These are phyloP conservation scores for Mucor velutinosus DNA, from an alignment of 371 early-diverging fungal species.

Conservation along the genomic window DNA sequence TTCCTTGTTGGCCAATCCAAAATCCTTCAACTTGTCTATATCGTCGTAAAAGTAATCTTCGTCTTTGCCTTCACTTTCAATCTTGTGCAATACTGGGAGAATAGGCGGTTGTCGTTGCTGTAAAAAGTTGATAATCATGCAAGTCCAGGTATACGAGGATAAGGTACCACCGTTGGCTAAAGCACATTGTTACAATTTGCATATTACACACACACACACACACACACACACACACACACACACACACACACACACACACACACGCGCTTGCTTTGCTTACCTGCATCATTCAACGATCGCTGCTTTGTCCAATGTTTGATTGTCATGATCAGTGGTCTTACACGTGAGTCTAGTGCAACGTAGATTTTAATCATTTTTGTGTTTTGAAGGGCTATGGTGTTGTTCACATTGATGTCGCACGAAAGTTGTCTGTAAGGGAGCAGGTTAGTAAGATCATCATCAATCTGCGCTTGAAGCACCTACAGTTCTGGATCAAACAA, in stretches of 20 bases:
- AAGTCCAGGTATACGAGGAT: constrained; percentile 93
- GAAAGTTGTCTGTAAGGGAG: constrained; percentile 47
- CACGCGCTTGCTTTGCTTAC: constrained; percentile 17
- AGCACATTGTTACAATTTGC: neutral
- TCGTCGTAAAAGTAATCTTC: constrained; percentile 71
- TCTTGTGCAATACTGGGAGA: constrained; percentile 72
- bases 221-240: neutral
- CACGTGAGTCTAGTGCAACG: constrained; percentile 79
- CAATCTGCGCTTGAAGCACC: too few species aligned
- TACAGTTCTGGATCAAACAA: constrained; percentile 66
- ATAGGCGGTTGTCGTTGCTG: constrained; percentile 91
- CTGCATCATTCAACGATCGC: constrained; percentile 74
- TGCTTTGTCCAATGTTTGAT: constrained; percentile 85
- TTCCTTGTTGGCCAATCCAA: constrained; percentile 70
- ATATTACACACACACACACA: neutral
- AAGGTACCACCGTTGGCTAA: constrained; percentile 89
- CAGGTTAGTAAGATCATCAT: neutral
- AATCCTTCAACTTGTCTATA: constrained; percentile 62
- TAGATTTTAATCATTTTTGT: constrained; percentile 78
- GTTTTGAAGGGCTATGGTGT: constrained; percentile 77
- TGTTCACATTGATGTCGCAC: constrained; percentile 88
- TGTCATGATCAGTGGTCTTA: constrained; percentile 72
- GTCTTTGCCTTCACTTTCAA: constrained; percentile 25
- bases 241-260: neutral
- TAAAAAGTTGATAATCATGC: constrained; percentile 86